A percentile compares a stretch with the other conserved stretches of the same genome.
Evolutionary conservation across 495 filamentous ascomycete species (phyloP).

Genomic region (Penicillium daleae): DNA sequence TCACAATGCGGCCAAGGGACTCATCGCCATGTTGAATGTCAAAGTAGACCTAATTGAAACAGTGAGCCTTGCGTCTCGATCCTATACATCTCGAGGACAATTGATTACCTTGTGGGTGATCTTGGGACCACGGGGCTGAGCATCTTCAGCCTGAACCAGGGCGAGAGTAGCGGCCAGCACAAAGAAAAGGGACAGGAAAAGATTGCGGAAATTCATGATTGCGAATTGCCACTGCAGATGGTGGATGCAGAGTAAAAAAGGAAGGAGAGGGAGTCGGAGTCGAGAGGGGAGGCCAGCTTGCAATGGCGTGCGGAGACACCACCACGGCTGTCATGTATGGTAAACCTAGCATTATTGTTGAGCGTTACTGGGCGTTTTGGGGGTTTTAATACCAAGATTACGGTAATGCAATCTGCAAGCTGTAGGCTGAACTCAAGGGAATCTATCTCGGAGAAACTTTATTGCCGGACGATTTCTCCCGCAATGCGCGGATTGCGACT

Average conservation of each 20-base stretch:
- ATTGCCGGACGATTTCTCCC: conserved; percentile 41
- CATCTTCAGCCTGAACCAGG: conserved; percentile 72
- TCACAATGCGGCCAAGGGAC: conserved; percentile 79
- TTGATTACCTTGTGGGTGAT: conserved; percentile 83
- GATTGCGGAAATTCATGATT: conserved; percentile 55
- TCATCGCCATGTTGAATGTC: conserved; percentile 92
- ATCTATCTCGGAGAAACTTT: conserved; percentile 40
- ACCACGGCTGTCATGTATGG: not conserved
- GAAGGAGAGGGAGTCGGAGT: conserved; percentile 15
- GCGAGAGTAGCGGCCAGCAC: conserved; percentile 66
- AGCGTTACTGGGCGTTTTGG: not conserved
- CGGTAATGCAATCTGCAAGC: conserved; percentile 7
- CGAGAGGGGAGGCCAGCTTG: conserved; percentile 47
- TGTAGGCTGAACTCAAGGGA: not conserved
- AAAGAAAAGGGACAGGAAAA: conserved; percentile 69
- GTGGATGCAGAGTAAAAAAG: conserved; percentile 15
- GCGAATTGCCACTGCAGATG: conserved; percentile 30
- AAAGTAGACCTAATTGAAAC: conserved; percentile 72
- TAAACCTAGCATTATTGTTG: conserved; percentile 15
- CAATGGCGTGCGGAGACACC: conserved; percentile 39
- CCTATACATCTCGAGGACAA: not conserved
- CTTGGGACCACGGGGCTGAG: conserved; percentile 85
- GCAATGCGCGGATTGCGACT: conserved; percentile 22
- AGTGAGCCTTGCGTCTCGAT: conserved; percentile 17
- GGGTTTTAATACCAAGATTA: not conserved